phyloP scores from a whole-genome alignment of 257 asterid genomes.

The Scutellaria galericulata region DNA sequence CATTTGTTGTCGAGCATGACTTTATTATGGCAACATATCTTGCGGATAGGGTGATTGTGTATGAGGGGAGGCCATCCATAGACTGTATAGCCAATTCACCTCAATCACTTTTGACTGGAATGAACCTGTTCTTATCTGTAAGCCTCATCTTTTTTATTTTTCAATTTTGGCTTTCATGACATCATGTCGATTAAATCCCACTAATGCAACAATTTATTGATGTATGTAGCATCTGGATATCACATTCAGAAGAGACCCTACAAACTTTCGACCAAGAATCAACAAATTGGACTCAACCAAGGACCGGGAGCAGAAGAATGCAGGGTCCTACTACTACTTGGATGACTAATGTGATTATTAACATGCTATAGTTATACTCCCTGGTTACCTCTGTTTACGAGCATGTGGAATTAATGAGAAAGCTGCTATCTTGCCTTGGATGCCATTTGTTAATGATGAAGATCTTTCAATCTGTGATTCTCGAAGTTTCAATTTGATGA shows the following conservation, averaged over 20 bases:
- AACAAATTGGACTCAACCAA: slow-evolving; percentile 93
- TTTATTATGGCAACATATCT: slow-evolving; percentile 99
- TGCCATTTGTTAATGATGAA: too few species aligned
- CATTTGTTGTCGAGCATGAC: slow-evolving; percentile 96
- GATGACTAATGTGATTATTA: slow-evolving; percentile 59
- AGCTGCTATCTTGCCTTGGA: slow-evolving; percentile 22
- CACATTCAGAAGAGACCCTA: slow-evolving; percentile 96
- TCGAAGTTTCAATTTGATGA: slow-evolving; percentile 25
- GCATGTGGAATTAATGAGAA: slow-evolving; percentile 21
- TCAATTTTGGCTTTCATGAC: not conserved
- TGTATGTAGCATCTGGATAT: slow-evolving; percentile 86
- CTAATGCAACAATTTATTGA: slow-evolving; percentile 7
- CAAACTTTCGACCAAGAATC: slow-evolving; percentile 93
- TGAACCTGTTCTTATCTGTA: slow-evolving; percentile 96
- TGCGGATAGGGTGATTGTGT: slow-evolving; percentile 96
- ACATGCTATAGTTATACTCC: slow-evolving; percentile 22
- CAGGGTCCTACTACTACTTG: slow-evolving; percentile 91
- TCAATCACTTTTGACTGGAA: slow-evolving; percentile 93
- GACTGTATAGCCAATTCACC: slow-evolving; percentile 93
- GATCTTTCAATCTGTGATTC: not conserved
- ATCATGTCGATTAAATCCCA: not conserved
- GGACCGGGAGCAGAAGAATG: slow-evolving; percentile 95
- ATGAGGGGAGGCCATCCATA: slow-evolving; percentile 84
- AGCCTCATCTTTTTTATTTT: slow-evolving; percentile 38
- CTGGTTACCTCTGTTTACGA: slow-evolving; percentile 26